Evolutionary conservation across 768 basidiomycete species (phyloP).

Genomic region (Cubamyces sp.): DNA sequence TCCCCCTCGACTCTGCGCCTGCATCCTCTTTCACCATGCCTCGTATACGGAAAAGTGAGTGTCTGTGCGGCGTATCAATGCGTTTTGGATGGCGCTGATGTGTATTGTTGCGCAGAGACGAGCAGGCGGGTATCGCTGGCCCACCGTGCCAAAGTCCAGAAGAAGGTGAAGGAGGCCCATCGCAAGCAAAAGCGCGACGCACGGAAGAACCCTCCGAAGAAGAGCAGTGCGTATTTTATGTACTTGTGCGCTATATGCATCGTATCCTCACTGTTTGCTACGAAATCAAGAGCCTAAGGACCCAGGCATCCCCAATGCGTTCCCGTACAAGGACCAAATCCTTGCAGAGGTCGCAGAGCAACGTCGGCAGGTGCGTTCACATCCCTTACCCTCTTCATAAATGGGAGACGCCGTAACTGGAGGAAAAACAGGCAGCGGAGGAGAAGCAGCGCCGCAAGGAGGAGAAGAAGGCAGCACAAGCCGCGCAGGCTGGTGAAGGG

Average conservation of each 20-base stretch:
- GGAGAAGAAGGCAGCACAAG: constrained; percentile 57
- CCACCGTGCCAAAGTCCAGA: constrained; percentile 70
- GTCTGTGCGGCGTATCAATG: background rate
- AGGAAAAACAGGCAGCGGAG: constrained; percentile 61
- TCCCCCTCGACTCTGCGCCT: background rate
- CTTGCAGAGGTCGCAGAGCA: constrained; percentile 88
- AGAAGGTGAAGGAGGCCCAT: constrained; percentile 75
- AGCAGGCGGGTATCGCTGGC: constrained; percentile 78
- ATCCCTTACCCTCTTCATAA: background rate
- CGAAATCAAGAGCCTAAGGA: constrained; percentile 73
- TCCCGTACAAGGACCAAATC: constrained; percentile 94
- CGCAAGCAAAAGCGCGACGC: constrained; percentile 76
- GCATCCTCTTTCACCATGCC: constrained; percentile 49
- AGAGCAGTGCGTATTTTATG: constrained; percentile 66
- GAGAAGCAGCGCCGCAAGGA: constrained; percentile 72
- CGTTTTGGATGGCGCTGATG: background rate
- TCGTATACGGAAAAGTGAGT: constrained; percentile 69
- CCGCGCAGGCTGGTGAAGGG: constrained; percentile 31
- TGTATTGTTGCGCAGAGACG: constrained; percentile 57
- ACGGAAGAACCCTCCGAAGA: constrained; percentile 86
- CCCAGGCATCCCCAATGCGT: constrained; percentile 90
- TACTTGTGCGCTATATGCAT: background rate
- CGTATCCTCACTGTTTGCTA: constrained; percentile 11
- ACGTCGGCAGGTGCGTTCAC: constrained; percentile 63
- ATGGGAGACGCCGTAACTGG: no score